Conservation (phyloP, 176 grass and related monocot genomes). For the Oryza meridionalis region DNA sequence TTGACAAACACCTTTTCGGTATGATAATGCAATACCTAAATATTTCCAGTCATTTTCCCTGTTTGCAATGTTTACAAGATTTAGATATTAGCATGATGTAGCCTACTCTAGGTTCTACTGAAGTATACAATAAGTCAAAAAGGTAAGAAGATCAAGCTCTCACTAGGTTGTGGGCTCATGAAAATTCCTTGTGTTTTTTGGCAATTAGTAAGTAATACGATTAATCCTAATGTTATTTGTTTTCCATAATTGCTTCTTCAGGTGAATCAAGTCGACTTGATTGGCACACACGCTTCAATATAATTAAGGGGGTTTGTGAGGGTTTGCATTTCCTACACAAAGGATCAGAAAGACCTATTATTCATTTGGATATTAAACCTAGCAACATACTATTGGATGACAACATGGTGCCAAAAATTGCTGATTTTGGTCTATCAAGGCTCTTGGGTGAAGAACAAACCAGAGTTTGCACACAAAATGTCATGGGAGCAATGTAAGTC, state of each 20-base stretch:
- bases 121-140: too few relatives aligned
- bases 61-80: not conserved
- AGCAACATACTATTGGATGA: constrained; percentile 39
- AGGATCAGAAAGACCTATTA: not conserved
- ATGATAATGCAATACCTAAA: not conserved
- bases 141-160: too few relatives aligned
- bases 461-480: constrained; percentile 40
- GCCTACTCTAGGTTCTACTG: too few relatives aligned
- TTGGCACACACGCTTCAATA: constrained; percentile 33
- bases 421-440: constrained; percentile 37
- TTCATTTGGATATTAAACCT: constrained; percentile 44
- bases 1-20: constrained; percentile 41
- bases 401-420: not conserved
- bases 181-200: too few relatives aligned
- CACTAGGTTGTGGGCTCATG: too few relatives aligned
- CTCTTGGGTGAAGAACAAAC: constrained; percentile 37
- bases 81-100: not conserved
- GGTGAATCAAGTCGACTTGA: not conserved
- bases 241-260: not conserved
- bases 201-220: too few relatives aligned
- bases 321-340: constrained; percentile 37
- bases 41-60: not conserved
- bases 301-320: constrained; percentile 39
- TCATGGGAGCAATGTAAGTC: constrained; percentile 46
- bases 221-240: too few relatives aligned